Evolutionary conservation across 2,329 filamentous ascomycete species (phyloP).

Genomic region (Alternaria sp.): DNA sequence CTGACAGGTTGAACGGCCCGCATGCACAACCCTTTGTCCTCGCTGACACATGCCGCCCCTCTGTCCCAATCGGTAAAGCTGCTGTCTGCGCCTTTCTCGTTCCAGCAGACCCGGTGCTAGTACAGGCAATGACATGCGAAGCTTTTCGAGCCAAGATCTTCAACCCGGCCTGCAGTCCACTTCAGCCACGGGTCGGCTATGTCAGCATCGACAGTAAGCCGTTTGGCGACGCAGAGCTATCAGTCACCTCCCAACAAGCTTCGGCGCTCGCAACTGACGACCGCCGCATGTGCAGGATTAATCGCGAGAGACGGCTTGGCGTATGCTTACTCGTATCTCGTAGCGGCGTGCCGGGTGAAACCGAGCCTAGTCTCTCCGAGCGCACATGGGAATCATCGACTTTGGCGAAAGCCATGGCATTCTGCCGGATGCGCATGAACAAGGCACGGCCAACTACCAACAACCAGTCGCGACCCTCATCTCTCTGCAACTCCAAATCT

Average conservation of each 20-base stretch:
- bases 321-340: background rate
- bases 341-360: conserved; percentile 2
- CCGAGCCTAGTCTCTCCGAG: conserved; percentile 5
- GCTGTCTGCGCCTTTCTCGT: background rate
- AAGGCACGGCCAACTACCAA: background rate
- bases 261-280: background rate
- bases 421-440: conserved; percentile 8
- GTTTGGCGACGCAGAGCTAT: background rate
- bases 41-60: conserved; percentile 10
- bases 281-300: background rate
- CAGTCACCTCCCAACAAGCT: conserved; percentile 1
- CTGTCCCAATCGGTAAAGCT: conserved; percentile 3
- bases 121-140: conserved; percentile 1
- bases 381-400: conserved; percentile 1
- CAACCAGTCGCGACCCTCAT: background rate
- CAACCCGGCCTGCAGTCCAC: conserved; percentile 3
- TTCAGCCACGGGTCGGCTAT: background rate
- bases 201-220: background rate
- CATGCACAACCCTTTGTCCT: background rate
- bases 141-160: conserved; percentile 1
- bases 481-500: background rate
- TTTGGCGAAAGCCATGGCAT: conserved; percentile 9
- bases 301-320: background rate
- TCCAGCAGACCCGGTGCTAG: background rate
- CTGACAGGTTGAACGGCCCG: background rate